Base-by-base conservation (phyloP, 306 rosid genomes). In the Gastrolobium villosum region DNA sequence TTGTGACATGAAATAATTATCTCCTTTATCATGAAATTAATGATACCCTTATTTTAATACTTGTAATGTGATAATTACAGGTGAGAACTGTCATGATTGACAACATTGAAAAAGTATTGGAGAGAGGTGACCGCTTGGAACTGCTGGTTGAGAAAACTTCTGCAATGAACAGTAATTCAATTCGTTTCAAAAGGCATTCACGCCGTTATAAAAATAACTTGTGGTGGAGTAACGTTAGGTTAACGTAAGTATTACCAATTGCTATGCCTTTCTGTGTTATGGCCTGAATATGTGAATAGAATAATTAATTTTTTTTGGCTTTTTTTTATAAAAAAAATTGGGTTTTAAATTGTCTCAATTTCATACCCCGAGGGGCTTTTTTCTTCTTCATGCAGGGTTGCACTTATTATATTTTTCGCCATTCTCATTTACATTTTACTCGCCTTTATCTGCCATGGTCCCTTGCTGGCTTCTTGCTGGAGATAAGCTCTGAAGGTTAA, bases 201-300 rank as follows among this genome's bases (percentile, higher is more conserved):
- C 97, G 92, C 15, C 97, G 99, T 37, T 94, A 87, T 78, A 78
- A 87, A 74, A 89, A 78, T 74, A 88, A 92, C 2, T 69, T 92
- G 10, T 94, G 99, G 97, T 94, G 99, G 99, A 90, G 90, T 60
- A 94, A 94, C 63, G 89, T 88, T 77, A 90, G 93, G 86, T 89
- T 94, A 64, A 86, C 83, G 99, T 94, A 91, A 72, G 97, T 70
- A 73, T 5, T 5, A 61, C 50, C 26, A 20, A 20, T 7, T 53
- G 60, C 60, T 6, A 15, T 53, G 63, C 37, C 37, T 8, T 57
- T 56, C 14, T 28, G 1, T 56, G 1, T 8, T 10, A 14, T 56
- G 5, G 39, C 3, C 5, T 30, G 39, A 10, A 56, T 55, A 55
- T 30, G 35, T 26, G 35, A 55, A 55, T 57, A 57, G 15, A 13